Base-by-base conservation (phyloP, 139 green algal genomes). In the Mychonastes homosphaera region DNA sequence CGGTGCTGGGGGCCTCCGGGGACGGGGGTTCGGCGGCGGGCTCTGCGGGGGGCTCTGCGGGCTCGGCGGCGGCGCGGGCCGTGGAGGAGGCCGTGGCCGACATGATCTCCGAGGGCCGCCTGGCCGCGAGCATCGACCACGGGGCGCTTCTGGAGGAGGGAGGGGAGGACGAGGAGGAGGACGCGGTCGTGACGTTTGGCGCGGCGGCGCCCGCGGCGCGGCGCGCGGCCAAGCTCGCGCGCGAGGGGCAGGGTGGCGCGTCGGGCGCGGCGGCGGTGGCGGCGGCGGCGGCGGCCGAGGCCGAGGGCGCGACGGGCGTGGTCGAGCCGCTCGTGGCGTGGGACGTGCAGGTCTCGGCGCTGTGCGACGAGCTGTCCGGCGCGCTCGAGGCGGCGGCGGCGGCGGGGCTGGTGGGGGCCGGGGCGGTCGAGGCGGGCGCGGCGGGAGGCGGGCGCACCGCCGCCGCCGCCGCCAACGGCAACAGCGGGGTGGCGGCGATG, bases 71-170 rank as follows among this genome's bases (percentile, higher is more conserved):
- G 41, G 7, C 70, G 0, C 72, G 76, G 56, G 75, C 78, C 45
- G 92, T 92, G 1, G 91, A 98, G 76, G 56, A 62, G 26, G 75
- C 87, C 8, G 88, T 87, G 3, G 70, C 77, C 13, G 78, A 84
- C 29, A 96, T 96, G 88, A 79, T 94, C 38, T 51, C 53, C 8
- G 88, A 96, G 53, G 80, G 75, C 2, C 72, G 87, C 8, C 70
- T 95, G 44, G 47, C 73, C 57, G 87, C 72, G 18, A 73, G 38
- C 43, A 90, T 95, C 24, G 87, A 95, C 63, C 91, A 98, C 64
- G 92, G 95, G 43, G 56, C n/a, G n/a, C 27, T n/a, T 10, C 26
- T 9, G 49, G 18, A 19, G n/a, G 16, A 9, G 18, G 34, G 23
- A 38, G 29, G n/a, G 59, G 8, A n/a, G 53, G 39, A 38, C 7